Percentiles rank a stretch among this genome's conserved stretches.
These are phyloP conservation scores for Cytospora piceicola DNA, from an alignment of 2,329 filamentous ascomycete species.

Conservation along the genomic window DNA sequence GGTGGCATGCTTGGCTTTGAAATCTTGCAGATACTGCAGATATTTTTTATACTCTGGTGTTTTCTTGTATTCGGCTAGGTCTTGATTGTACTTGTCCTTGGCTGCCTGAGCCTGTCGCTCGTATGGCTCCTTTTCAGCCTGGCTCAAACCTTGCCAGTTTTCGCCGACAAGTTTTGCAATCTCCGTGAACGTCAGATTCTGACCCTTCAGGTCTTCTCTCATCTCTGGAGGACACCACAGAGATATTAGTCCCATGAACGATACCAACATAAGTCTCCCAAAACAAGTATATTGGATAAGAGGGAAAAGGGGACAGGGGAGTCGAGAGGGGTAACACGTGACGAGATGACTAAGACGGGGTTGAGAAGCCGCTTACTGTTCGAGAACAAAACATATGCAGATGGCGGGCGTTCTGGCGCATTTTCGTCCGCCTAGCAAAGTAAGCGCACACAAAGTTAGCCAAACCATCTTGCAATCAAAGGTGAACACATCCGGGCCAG, in stretches of 20 bases:
- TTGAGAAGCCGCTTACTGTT: slow-evolving; percentile 65
- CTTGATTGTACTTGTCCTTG: slow-evolving; percentile 77
- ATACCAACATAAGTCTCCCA: too few species aligned
- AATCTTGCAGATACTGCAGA: slow-evolving; percentile 73
- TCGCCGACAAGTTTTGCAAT: slow-evolving; percentile 83
- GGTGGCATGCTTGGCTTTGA: slow-evolving; percentile 72
- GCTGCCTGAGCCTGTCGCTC: slow-evolving; percentile 72
- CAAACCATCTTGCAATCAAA: neutral
- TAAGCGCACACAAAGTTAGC: slow-evolving; percentile 12
- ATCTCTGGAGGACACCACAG: slow-evolving; percentile 56
- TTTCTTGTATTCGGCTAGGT: slow-evolving; percentile 77
- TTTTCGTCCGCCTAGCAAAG: slow-evolving; percentile 69
- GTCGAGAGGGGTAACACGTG: slow-evolving; percentile 6
- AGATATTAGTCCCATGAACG: neutral
- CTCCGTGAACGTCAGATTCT: slow-evolving; percentile 79
- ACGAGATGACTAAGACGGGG: slow-evolving; percentile 12
- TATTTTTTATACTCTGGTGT: slow-evolving; percentile 72
- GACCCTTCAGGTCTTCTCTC: slow-evolving; percentile 75
- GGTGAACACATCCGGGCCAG: too few species aligned
- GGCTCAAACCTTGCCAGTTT: slow-evolving; percentile 74
- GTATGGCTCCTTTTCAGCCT: slow-evolving; percentile 70
- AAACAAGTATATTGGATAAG: neutral
- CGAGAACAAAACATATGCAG: slow-evolving; percentile 84
- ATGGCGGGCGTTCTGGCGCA: slow-evolving; percentile 78
- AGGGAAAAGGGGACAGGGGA: neutral